phyloP scores from a whole-genome alignment of 495 filamentous ascomycete genomes.

The Penicillium alfredii region DNA sequence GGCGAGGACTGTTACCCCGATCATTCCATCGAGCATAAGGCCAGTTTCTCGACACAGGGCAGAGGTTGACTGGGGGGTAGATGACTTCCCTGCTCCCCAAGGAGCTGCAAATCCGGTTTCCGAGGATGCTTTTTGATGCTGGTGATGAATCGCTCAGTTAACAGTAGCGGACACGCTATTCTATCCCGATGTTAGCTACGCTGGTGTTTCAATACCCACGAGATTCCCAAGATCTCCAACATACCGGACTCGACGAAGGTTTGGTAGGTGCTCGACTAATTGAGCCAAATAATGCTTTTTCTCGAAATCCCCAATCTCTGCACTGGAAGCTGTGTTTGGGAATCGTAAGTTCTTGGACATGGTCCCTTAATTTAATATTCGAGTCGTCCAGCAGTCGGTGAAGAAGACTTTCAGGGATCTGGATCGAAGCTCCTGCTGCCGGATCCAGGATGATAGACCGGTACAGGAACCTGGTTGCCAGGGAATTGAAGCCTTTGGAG shows the following conservation, averaged over 20 bases:
- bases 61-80: not conserved
- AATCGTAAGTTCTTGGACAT: not conserved
- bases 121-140: not conserved
- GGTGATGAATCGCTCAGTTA: not conserved
- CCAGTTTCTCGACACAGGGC: not conserved
- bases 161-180: not conserved
- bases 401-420: not conserved
- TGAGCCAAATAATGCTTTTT: not conserved
- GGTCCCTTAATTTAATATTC: not conserved
- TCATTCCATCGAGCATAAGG: not conserved
- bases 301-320: constrained; percentile 1
- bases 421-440: not conserved
- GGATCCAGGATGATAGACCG: not conserved
- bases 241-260: constrained; percentile 1
- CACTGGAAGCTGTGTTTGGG: not conserved
- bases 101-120: not conserved
- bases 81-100: not conserved
- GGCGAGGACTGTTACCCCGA: too few species aligned
- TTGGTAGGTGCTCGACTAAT: not conserved
- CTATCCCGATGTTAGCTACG: too few species aligned
- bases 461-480: not conserved
- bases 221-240: too few species aligned
- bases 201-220: too few species aligned
- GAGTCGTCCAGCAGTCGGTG: not conserved
- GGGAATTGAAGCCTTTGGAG: not conserved